Base-by-base conservation (phyloP, 441 rosid species). In the Euphorbia neoarborescens region DNA sequence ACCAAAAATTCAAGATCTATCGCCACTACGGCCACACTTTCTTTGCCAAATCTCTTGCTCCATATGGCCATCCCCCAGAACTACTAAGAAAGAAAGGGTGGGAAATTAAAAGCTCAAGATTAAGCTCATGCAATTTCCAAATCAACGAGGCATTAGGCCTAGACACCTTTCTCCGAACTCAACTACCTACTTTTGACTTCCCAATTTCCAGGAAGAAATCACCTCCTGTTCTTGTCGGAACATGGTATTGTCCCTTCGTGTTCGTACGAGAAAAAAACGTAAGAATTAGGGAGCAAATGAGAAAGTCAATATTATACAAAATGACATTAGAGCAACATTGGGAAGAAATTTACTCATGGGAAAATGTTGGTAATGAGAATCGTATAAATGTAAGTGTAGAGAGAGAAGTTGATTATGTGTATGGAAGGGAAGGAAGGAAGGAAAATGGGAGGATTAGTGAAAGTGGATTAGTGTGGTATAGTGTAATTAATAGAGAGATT, bases 221-320 rank as follows among this genome's bases (percentile, higher is more conserved):
- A 46, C 8, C 73, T 24, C 65, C 68, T 30, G 66, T 79, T 8
- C 56, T 64, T 1, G 81, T 84, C 8, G 96, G 92, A 15, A 80
- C 74, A 58, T 89, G 92, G 96, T 86, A 84, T 48, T 86, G 83
- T 15, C 96, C 89, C 24, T 89, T 86, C 76, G 62, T 89, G 76
- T 86, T 86, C 30, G 65, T 88, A 25, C 83, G 68, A 34, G 91
- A 89, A 27, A 69, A 54, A 60, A 24, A 9, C 24, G 42, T 28
- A 63, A 58, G 42, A 3, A 64, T 73, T 9, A 82, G 78, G 67
- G 75, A 84, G 30, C 88, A 84, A 32, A 65, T 81, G 64, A 76
- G 66, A 48, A 53, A 6, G 12, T 77, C 93, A 3, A 65, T 74
- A 72, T 79, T 80, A 56, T 84, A 88, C 25, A 72, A 76, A 61